Conservation (phyloP, 2,329 filamentous ascomycete genomes). For the Phyllosticta capitalensis region DNA sequence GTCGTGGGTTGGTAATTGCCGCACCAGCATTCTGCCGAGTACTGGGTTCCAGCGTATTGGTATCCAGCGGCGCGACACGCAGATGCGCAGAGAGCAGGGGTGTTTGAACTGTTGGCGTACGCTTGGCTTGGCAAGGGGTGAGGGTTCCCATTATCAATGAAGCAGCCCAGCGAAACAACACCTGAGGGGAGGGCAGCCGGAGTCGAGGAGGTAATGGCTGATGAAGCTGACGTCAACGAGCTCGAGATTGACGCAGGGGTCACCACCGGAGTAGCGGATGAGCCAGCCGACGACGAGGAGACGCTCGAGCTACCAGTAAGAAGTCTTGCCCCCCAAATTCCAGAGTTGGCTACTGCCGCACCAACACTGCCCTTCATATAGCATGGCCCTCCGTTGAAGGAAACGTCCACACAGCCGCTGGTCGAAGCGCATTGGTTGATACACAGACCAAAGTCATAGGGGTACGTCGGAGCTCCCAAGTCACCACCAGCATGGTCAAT, state of each 20-base stretch:
- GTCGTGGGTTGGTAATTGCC: constrained; percentile 20
- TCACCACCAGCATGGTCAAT: constrained; percentile 6
- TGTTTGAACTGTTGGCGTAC: constrained; percentile 2
- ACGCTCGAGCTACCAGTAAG: not conserved
- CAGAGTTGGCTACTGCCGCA: not conserved
- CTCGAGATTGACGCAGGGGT: not conserved
- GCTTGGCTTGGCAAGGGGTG: not conserved
- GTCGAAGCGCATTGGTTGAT: constrained; percentile 4
- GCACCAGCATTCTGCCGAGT: constrained; percentile 25
- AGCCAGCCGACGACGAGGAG: not conserved
- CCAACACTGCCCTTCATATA: constrained; percentile 9
- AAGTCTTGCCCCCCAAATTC: constrained; percentile 10
- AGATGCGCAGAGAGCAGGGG: not conserved
- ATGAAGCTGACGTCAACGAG: not conserved
- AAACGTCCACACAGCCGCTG: constrained; percentile 8
- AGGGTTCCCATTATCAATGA: not conserved
- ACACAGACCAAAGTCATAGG: constrained; percentile 1
- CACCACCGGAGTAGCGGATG: not conserved
- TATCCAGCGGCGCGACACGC: constrained; percentile 13
- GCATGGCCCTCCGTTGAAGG: constrained; percentile 1
- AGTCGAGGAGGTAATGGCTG: not conserved
- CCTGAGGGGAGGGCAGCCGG: not conserved
- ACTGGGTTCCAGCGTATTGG: constrained; percentile 21
- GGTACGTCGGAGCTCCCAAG: constrained; percentile 3
- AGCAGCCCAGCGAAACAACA: constrained; percentile 1